Evolutionary conservation across 441 rosid species (phyloP), one percentile per base, ranked within the genome.

Genomic region (Kokia cookei): DNA sequence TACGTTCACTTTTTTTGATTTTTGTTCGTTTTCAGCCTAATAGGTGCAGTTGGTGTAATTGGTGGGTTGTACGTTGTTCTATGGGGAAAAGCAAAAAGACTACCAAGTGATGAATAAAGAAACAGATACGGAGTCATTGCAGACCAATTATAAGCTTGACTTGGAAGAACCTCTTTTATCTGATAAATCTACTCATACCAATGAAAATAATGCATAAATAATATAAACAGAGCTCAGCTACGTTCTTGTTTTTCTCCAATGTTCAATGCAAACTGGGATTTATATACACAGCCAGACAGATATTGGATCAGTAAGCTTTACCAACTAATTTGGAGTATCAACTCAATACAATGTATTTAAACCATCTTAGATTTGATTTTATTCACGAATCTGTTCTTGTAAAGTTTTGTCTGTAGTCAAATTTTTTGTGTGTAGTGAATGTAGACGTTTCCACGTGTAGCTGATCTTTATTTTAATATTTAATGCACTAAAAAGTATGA

Each of bases 11-110:
- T 17, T 14, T 14, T 43, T 32, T 32, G 37, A 9, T 35, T 40
- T 75, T 1, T 13, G 40, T 69, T 80, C 66, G 7, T 51, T 67
- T 68, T 69, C 82, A 89, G 93, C 75, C 69, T 89, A 78, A 71
- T 86, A 65, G 94, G 97, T 40, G 96, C 86, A 53, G 55, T 82
- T 63, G 90, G 79, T 24, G 92, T 91, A 68, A 82, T 91, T 8
- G 59, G 79, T 75, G 97, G 98, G 11, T 78, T 91, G 37, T 93
- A 91, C 71, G 48, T 74, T 8, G 92, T 93, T 76, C 84, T 93
- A 13, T 91, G 98, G 96, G 93, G 96, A 27, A 91, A 90, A 77
- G 87, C 93, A 27, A 64, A 64, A 81, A 57, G 96, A 89, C 55
- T 27, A 57, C 2, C 72, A 9, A 58, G 76, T 37, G 51, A 75